These are phyloP conservation scores for Xanthoparmelia taractica DNA, from an alignment of 495 filamentous ascomycete genomes.

Conservation along the genomic window DNA sequence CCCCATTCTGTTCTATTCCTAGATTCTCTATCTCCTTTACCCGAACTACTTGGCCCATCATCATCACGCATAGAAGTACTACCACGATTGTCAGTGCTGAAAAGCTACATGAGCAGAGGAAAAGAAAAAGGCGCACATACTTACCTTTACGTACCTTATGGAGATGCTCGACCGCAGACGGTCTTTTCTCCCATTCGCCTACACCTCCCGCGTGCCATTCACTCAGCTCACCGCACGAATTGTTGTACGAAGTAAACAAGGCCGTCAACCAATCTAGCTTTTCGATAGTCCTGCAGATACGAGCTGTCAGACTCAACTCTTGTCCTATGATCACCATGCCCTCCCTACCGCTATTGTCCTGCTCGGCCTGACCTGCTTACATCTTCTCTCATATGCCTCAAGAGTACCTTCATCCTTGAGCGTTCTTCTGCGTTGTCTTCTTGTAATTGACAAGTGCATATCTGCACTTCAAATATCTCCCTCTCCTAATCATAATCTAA, in stretches of 20 bases:
- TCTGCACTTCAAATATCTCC: background rate
- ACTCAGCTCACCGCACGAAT: constrained; percentile 1
- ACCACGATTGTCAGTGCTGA: background rate
- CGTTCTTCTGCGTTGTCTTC: background rate
- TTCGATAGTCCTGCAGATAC: constrained; percentile 20
- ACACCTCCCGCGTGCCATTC: background rate
- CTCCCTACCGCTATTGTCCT: background rate
- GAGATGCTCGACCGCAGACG: background rate
- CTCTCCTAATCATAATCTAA: constrained; percentile 13
- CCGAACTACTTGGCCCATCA: too few relatives aligned
- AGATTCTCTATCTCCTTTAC: background rate
- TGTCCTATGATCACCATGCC: background rate
- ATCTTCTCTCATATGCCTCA: constrained; percentile 7
- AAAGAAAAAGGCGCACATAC: background rate
- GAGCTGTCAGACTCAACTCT: background rate
- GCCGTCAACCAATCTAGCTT: background rate
- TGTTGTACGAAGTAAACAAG: background rate
- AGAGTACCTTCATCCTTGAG: background rate
- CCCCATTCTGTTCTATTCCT: too few relatives aligned
- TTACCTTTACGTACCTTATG: background rate
- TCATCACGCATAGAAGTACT: background rate
- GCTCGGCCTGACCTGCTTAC: background rate
- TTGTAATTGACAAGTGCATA: background rate
- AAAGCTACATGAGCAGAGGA: background rate
- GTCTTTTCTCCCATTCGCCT: background rate